phyloP scores from a whole-genome alignment of 257 asterid genomes.

The Lantana camara region DNA sequence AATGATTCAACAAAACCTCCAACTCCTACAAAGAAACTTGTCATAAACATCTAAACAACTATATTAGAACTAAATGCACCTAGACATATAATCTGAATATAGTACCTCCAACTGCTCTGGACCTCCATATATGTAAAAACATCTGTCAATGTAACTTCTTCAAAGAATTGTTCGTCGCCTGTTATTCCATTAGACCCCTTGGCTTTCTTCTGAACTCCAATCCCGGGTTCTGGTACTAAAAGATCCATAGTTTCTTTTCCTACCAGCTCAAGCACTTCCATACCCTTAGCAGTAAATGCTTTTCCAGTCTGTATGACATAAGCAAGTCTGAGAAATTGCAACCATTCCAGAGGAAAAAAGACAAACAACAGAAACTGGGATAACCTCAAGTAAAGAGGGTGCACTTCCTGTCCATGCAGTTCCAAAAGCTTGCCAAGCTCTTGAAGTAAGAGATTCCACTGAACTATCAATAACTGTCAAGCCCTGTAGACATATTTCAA shows the following conservation, averaged over 20 bases:
- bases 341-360: constrained; percentile 12
- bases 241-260: constrained; percentile 98
- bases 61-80: constrained; percentile 15
- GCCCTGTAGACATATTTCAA: constrained; percentile 62
- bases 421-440: constrained; percentile 99
- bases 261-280: constrained; percentile 92
- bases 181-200: constrained; percentile 44
- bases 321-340: constrained; percentile 24
- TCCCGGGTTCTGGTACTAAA: constrained; percentile 84
- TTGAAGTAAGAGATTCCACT: constrained; percentile 86
- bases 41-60: constrained; percentile 23
- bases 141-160: constrained; percentile 87
- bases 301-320: constrained; percentile 68
- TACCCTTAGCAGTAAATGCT: constrained; percentile 84
- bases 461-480: constrained; percentile 77
- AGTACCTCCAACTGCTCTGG: constrained; percentile 97
- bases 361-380: constrained; percentile 8
- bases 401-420: constrained; percentile 91
- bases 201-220: constrained; percentile 47
- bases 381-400: constrained; percentile 86
- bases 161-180: constrained; percentile 76
- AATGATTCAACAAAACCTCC: constrained; percentile 93
- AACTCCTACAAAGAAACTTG: constrained; percentile 61
- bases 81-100: constrained; percentile 20
- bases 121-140: constrained; percentile 98